Conservation (phyloP, 2,329 filamentous ascomycete species). For the Penicillium sp. region DNA sequence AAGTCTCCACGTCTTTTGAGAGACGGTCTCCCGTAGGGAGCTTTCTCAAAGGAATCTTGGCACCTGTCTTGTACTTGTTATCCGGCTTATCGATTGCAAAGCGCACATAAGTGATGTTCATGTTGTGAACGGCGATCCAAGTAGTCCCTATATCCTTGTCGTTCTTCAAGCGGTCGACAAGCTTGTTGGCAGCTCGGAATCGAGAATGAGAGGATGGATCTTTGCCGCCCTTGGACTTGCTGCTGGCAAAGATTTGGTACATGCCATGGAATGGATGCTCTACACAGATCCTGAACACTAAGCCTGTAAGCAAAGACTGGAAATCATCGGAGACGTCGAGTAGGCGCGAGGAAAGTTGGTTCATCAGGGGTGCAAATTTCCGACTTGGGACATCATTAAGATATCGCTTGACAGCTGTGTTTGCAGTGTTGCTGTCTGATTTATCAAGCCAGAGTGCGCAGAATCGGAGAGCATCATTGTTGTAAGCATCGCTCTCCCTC, state of each 20-base stretch:
- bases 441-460: slow-evolving; percentile 91
- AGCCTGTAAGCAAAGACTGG: slow-evolving; percentile 65
- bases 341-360: slow-evolving; percentile 90
- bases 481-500: slow-evolving; percentile 76
- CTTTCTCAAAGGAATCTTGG: slow-evolving; percentile 59
- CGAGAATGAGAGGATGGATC: slow-evolving; percentile 72
- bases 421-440: slow-evolving; percentile 68
- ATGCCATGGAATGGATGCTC: slow-evolving; percentile 97
- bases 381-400: slow-evolving; percentile 73
- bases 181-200: slow-evolving; percentile 63
- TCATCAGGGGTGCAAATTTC: slow-evolving; percentile 91
- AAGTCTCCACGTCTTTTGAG: slow-evolving; percentile 57
- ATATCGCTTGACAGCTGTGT: slow-evolving; percentile 66
- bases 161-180: slow-evolving; percentile 58
- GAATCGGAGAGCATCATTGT: slow-evolving; percentile 86
- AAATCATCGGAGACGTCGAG: slow-evolving; percentile 66
- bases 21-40: slow-evolving; percentile 60
- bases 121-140: slow-evolving; percentile 68
- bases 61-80: slow-evolving; percentile 61
- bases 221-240: slow-evolving; percentile 60
- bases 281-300: slow-evolving; percentile 77
- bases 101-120: slow-evolving; percentile 60
- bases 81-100: slow-evolving; percentile 48
- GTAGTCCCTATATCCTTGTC: slow-evolving; percentile 51
- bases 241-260: slow-evolving; percentile 89